These are phyloP conservation scores for Termitomyces sp. DNA, from an alignment of 768 basidiomycete species.

Conservation along the genomic window DNA sequence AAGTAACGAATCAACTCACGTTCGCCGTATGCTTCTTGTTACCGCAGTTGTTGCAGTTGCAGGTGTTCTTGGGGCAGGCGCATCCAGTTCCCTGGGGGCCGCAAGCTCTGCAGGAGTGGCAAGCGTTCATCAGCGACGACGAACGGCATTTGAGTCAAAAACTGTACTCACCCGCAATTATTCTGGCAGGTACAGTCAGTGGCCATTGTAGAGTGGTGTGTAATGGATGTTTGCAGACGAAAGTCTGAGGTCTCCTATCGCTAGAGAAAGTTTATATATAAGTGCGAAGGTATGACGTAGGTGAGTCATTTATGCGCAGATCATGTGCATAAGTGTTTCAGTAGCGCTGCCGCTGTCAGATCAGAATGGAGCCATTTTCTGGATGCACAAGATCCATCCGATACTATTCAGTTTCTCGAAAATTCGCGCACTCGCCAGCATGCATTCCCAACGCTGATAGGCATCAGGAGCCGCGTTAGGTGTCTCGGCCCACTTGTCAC, in stretches of 20 bases:
- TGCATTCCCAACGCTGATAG: no score
- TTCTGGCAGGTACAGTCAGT: slow-evolving; percentile 28
- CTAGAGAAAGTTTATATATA: not conserved
- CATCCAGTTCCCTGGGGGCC: slow-evolving; percentile 35
- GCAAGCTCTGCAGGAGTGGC: slow-evolving; percentile 24
- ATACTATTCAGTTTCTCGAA: not conserved
- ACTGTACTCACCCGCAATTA: slow-evolving; percentile 23
- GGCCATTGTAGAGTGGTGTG: slow-evolving; percentile 14
- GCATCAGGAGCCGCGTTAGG: no score
- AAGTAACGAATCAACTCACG: slow-evolving; percentile 15
- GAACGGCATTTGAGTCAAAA: not conserved
- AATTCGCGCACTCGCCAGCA: no score
- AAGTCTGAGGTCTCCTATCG: not conserved
- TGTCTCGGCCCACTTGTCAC: no score
- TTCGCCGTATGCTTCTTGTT: slow-evolving; percentile 36
- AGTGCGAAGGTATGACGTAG: slow-evolving; percentile 5
- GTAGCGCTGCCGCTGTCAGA: not conserved
- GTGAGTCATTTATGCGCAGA: slow-evolving; percentile 1
- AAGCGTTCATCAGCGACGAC: not conserved
- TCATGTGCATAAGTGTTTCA: not conserved
- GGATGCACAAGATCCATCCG: not conserved
- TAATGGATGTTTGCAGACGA: not conserved
- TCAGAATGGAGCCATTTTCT: not conserved
- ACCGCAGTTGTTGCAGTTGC: slow-evolving; percentile 31
- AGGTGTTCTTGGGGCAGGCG: slow-evolving; percentile 31